Evolutionary conservation across 805 yeast species (phyloP), one percentile per base, ranked within the genome.

Genomic region (Kluyveromyces wickerhamii): DNA sequence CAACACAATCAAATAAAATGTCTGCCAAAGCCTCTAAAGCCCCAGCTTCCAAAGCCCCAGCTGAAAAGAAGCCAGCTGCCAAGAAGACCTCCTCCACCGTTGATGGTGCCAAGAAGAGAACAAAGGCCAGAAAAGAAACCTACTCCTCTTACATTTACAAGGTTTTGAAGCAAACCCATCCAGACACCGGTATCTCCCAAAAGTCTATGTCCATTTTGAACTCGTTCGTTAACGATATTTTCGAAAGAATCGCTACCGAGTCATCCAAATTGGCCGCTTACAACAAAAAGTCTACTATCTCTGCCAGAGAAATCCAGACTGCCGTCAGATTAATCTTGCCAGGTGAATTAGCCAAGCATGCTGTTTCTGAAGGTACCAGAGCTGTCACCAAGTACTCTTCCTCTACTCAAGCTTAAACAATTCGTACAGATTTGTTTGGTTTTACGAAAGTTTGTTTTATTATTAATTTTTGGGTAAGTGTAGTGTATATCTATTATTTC

Each of bases 131-230:
- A 77, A 85, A 84, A 79, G 95, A 87, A 71, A 84, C 95, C 45
- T 86, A 86, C 75, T 84, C 94, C 46, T 84, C 95, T 45, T 87
- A 86, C 70, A 86, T 87, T 65, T 86, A 86, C 87, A 87, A 86
- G 72, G 95, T 86, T 48, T 79, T 86, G 63, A 85, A 85, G 71
- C 95, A 86, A 74, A 86, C 95, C 45, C 95, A 86, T 71, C 95
- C 95, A 63, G 95, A 86, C 67, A 86, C 96, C 45, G 95, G 95
- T 82, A 86, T 86, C 63, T 86, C 95, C 57, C 92, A 85, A 70
- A 81, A 84, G 65, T 94, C 95, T 48, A 86, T 87, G 94, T 84
- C 94, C 44, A 87, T 87, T 67, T 79, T 86, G 92, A 87, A 87
- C 81, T 86, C 95, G 22, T 87, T 87, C 55, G 95, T 87, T 51